Evolutionary conservation across 495 filamentous ascomycete genomes (phyloP).

Genomic region (Thozetella sp.): DNA sequence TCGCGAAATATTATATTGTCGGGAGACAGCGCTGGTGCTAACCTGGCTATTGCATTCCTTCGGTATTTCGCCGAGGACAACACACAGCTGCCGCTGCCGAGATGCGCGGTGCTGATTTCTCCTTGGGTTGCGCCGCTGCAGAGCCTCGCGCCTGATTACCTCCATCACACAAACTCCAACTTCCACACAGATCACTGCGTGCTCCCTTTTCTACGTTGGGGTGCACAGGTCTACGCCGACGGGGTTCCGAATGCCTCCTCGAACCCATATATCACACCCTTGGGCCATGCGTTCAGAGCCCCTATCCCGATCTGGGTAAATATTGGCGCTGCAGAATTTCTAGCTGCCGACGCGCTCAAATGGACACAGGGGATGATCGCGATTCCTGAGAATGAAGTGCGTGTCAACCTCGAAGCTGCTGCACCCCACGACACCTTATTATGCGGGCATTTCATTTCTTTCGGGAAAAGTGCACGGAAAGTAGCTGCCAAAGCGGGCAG

Average conservation of each 20-base stretch:
- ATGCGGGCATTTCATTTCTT: not conserved
- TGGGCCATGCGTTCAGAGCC: not conserved
- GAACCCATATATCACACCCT: not conserved
- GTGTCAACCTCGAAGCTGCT: not conserved
- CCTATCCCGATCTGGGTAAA: not conserved
- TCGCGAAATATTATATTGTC: conserved; percentile 20
- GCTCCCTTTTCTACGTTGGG: not conserved
- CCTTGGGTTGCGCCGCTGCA: not conserved
- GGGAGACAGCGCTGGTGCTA: conserved; percentile 28
- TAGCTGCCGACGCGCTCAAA: not conserved
- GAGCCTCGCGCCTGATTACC: not conserved
- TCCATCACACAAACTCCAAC: not conserved
- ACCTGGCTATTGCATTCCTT: conserved; percentile 32
- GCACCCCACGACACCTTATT: not conserved
- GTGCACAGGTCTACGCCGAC: not conserved
- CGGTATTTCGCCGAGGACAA: conserved; percentile 28
- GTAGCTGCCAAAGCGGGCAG: too few relatives aligned
- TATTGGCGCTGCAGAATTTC: not conserved
- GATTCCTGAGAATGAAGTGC: not conserved
- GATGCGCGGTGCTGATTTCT: not conserved
- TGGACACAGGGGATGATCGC: not conserved
- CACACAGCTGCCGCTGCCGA: not conserved
- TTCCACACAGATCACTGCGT: not conserved
- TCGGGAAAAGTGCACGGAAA: too few relatives aligned
- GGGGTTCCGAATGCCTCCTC: not conserved